Conservation (phyloP, 176 grass and related monocot species). For the Oryza glaberrima region DNA sequence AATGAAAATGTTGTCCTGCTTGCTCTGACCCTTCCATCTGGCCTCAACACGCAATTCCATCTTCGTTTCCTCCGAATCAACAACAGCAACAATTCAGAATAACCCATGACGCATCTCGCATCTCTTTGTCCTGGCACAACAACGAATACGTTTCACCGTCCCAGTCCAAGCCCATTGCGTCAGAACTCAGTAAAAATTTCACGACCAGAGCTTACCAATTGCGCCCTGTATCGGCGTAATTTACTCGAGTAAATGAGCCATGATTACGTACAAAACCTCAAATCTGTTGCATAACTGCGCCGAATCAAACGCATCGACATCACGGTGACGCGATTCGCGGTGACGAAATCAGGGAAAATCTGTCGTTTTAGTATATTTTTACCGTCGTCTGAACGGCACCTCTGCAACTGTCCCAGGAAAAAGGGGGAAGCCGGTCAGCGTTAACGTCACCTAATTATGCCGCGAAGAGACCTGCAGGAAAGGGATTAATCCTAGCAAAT, state of each 20-base stretch:
- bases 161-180: not conserved
- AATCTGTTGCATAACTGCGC: not conserved
- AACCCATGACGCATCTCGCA: not conserved
- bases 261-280: not conserved
- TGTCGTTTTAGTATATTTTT: not conserved
- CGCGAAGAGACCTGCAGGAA: not conserved
- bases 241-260: not conserved
- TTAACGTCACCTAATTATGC: not conserved
- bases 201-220: not conserved
- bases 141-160: not conserved
- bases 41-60: not conserved
- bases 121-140: not conserved
- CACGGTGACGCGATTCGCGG: not conserved
- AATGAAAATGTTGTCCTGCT: not conserved
- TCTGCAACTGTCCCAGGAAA: not conserved
- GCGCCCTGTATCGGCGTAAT: not conserved
- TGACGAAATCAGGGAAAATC: not conserved
- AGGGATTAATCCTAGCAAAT: not conserved
- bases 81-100: not conserved
- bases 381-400: conserved; percentile 13
- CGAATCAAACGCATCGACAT: not conserved
- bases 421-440: not conserved
- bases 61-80: not conserved
- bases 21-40: not conserved
- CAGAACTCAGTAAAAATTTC: not conserved